Evolutionary conservation across 345 rosid species (phyloP).

Genomic region (Streptanthus diversifolius): DNA sequence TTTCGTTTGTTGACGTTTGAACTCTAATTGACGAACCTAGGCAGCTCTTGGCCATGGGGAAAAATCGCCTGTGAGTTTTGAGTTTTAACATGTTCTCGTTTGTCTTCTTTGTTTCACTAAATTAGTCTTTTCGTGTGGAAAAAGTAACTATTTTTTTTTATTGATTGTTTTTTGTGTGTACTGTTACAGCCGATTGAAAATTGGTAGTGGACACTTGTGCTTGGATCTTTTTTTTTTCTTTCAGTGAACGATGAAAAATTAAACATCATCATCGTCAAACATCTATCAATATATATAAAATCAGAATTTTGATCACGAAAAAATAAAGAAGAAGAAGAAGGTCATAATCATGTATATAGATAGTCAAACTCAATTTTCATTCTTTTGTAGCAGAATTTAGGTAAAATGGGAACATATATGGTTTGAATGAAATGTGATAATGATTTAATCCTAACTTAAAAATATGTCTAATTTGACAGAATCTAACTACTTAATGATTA

Average conservation of each 20-base stretch:
- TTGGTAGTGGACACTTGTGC: neutral
- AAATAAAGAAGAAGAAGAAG: neutral
- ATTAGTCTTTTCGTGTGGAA: constrained; percentile 4
- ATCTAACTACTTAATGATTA: constrained; percentile 19
- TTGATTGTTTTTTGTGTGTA: neutral
- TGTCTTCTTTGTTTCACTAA: neutral
- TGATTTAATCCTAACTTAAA: constrained; percentile 4
- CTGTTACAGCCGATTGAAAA: neutral
- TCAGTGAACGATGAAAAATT: neutral
- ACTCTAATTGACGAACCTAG: neutral
- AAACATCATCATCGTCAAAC: constrained; percentile 2
- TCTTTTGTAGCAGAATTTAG: constrained; percentile 1
- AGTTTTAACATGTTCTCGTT: neutral
- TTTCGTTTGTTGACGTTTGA: neutral
- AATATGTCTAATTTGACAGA: neutral
- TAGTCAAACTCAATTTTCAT: neutral
- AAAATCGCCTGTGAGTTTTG: neutral
- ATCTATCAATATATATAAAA: neutral
- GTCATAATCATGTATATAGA: neutral
- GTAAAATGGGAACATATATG: constrained; percentile 4
- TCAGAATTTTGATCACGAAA: neutral
- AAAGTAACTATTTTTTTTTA: neutral
- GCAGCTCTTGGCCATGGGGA: neutral
- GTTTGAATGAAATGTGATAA: neutral
- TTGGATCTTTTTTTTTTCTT: neutral